Evolutionary conservation across 768 basidiomycete species (phyloP).

Genomic region (Zangia roseola): DNA sequence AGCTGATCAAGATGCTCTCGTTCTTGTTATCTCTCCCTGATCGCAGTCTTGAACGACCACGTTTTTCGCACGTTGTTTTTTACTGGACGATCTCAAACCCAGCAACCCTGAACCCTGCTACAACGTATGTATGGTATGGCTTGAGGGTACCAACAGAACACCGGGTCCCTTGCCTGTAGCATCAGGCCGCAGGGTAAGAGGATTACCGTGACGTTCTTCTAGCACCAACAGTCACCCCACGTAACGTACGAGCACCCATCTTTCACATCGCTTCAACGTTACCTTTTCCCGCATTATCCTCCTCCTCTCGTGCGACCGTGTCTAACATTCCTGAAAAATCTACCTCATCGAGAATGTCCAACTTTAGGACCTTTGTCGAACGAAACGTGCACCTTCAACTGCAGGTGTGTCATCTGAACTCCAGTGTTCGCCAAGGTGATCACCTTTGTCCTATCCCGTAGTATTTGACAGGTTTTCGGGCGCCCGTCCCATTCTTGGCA

Average conservation of each 20-base stretch:
- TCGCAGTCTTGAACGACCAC: constrained; percentile 2
- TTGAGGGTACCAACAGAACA: background rate
- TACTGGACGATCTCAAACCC: background rate
- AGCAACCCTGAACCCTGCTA: constrained; percentile 1
- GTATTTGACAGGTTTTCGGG: constrained; percentile 4
- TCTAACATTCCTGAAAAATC: background rate
- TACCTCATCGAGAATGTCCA: background rate
- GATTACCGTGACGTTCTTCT: background rate
- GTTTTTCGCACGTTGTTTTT: constrained; percentile 7
- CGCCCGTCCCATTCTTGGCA: constrained; percentile 1
- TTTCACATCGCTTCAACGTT: background rate
- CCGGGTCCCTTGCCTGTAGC: background rate
- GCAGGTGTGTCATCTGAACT: constrained; percentile 3
- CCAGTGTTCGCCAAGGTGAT: background rate
- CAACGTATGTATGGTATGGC: background rate
- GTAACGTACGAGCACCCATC: background rate
- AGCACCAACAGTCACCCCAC: background rate
- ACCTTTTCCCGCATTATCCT: background rate
- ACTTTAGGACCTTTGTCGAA: constrained; percentile 12
- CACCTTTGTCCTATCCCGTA: background rate
- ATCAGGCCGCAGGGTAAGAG: background rate
- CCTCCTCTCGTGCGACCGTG: background rate
- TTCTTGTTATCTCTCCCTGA: background rate
- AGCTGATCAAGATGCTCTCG: background rate
- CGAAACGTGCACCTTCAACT: constrained; percentile 4